Evolutionary conservation across 208 protist species (phyloP).

Genomic region (Entamoeba histolytica): DNA sequence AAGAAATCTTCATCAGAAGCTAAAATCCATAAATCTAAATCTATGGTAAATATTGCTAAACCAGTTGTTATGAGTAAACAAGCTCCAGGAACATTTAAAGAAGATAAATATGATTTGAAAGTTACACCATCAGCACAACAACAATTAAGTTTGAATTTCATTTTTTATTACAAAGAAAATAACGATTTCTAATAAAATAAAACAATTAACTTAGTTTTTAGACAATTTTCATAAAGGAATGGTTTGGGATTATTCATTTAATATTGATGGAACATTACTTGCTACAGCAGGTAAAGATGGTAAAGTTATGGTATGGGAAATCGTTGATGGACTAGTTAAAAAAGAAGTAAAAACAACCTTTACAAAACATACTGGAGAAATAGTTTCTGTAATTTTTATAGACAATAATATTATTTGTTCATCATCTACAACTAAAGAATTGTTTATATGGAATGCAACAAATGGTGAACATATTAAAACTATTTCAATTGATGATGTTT

Average conservation of each 20-base stretch:
- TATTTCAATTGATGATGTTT: background rate
- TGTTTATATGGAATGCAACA: background rate
- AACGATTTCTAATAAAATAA: too few species aligned
- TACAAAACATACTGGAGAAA: background rate
- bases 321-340: background rate
- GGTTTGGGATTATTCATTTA: background rate
- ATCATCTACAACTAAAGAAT: background rate
- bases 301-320: background rate
- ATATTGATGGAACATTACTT: background rate
- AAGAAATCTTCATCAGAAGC: too few species aligned
- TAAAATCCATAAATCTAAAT: too few species aligned
- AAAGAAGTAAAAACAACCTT: background rate
- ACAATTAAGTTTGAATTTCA: too few species aligned
- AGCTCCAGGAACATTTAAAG: too few species aligned
- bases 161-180: too few species aligned
- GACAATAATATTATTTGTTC: background rate
- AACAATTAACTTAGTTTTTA: too few species aligned
- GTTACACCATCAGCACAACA: too few species aligned
- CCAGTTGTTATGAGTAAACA: too few species aligned
- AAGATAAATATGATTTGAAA: too few species aligned
- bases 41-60: too few species aligned
- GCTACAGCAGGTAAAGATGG: background rate
- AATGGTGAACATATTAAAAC: background rate
- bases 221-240: background rate
- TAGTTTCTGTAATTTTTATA: background rate